Conservation (phyloP, 78 protist genomes). For the Pigoraptor vietnamica region DNA sequence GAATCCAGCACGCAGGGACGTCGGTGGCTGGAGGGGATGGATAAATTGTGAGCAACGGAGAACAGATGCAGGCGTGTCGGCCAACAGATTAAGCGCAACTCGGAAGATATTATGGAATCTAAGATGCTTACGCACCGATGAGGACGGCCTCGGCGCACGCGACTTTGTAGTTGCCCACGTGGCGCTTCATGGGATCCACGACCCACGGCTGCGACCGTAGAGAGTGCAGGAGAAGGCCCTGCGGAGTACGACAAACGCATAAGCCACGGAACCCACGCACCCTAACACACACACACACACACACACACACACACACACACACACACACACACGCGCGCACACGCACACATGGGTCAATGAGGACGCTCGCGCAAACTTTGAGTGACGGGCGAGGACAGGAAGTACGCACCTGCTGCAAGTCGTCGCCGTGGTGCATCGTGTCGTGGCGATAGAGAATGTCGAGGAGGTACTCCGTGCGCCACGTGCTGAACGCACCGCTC, state of each 20-base stretch:
- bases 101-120: too few species aligned
- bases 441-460: constrained; percentile 21
- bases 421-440: constrained; percentile 25
- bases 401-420: constrained; percentile 2
- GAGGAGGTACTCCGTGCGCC: not conserved
- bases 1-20: constrained; percentile 16
- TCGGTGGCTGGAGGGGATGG: not conserved
- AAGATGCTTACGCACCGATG: not conserved
- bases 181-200: not conserved
- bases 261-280: not conserved
- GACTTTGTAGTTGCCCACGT: constrained; percentile 2
- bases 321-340: not conserved
- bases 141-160: not conserved
- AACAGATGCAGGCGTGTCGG: too few species aligned
- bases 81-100: too few species aligned
- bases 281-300: not conserved
- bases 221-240: constrained; percentile 15
- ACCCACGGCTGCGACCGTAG: not conserved
- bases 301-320: not conserved
- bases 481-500: constrained; percentile 18
- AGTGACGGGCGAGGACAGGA: too few species aligned
- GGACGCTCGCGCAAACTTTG: not conserved
- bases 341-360: not conserved
- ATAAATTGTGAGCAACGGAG: too few species aligned
- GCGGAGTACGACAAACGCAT: not conserved